phyloP scores from a whole-genome alignment of 208 protist species.

The Hexamita inflata region DNA sequence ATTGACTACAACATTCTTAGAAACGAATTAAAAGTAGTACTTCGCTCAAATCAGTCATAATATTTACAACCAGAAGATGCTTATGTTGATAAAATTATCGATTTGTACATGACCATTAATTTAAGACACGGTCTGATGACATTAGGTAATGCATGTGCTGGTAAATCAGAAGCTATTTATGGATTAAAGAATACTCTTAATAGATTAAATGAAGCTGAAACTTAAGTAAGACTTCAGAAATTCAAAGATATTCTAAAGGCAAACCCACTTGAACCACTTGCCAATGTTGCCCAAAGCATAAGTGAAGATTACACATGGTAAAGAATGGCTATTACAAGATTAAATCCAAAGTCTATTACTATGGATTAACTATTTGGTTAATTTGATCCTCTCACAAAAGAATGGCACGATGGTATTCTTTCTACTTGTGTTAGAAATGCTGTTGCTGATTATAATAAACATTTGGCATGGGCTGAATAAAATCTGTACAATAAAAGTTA shows the following conservation, averaged over 20 bases:
- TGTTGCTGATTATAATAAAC: constrained; percentile 33
- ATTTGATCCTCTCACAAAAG: constrained; percentile 78
- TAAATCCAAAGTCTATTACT: constrained; percentile 63
- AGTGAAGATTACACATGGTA: constrained; percentile 1
- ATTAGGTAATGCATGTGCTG: background rate
- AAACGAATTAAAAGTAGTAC: background rate
- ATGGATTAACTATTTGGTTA: constrained; percentile 78
- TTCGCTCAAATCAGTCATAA: background rate
- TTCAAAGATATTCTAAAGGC: background rate
- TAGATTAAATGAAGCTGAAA: background rate
- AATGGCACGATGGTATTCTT: constrained; percentile 91
- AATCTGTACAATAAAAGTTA: background rate
- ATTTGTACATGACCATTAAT: constrained; percentile 19
- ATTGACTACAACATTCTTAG: constrained; percentile 15
- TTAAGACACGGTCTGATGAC: constrained; percentile 22
- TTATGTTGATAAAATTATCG: constrained; percentile 14
- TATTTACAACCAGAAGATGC: background rate
- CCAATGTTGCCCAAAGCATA: background rate
- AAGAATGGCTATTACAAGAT: constrained; percentile 35
- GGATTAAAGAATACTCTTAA: background rate
- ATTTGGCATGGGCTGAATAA: background rate
- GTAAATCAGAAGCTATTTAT: constrained; percentile 2
- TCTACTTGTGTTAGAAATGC: constrained; percentile 64
- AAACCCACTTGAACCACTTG: background rate
- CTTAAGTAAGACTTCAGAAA: background rate